Conservation (phyloP, 2,329 filamentous ascomycete genomes). For the Fonsecaea nubica region DNA sequence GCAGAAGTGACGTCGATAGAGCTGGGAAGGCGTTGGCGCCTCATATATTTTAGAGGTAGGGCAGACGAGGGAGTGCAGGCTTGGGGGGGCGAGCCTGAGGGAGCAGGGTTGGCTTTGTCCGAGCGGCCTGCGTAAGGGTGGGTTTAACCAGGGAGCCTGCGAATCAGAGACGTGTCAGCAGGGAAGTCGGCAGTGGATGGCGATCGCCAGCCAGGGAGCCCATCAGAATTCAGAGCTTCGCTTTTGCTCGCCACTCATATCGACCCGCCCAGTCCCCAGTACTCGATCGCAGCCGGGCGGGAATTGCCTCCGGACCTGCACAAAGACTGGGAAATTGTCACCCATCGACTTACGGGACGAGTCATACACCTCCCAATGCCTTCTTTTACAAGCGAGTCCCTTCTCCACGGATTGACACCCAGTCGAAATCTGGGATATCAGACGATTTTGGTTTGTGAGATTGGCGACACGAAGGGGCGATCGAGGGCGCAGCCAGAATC, state of each 20-base stretch:
- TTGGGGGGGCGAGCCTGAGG: slow-evolving; percentile 20
- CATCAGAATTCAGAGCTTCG: slow-evolving; percentile 24
- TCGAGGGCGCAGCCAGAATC: slow-evolving; percentile 12
- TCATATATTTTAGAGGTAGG: slow-evolving; percentile 37
- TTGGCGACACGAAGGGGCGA: slow-evolving; percentile 10
- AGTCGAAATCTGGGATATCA: background rate
- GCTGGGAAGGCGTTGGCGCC: slow-evolving; percentile 37
- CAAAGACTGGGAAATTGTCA: slow-evolving; percentile 12
- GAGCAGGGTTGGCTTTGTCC: slow-evolving; percentile 27
- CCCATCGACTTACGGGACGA: slow-evolving; percentile 10
- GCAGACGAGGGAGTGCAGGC: slow-evolving; percentile 30
- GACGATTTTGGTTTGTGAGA: background rate
- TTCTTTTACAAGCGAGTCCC: background rate
- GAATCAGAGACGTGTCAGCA: slow-evolving; percentile 37
- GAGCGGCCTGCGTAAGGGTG: slow-evolving; percentile 27
- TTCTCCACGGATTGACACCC: background rate
- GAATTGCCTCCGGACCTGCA: slow-evolving; percentile 28
- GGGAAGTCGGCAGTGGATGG: slow-evolving; percentile 32
- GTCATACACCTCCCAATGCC: background rate
- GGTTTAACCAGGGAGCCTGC: slow-evolving; percentile 25
- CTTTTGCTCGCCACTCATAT: slow-evolving; percentile 29
- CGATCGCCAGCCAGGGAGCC: slow-evolving; percentile 34
- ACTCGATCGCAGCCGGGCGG: slow-evolving; percentile 26
- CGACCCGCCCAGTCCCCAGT: slow-evolving; percentile 30
- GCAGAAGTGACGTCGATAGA: slow-evolving; percentile 39